phyloP scores from a whole-genome alignment of 2,329 filamentous ascomycete species.

The Exophiala sp. region DNA sequence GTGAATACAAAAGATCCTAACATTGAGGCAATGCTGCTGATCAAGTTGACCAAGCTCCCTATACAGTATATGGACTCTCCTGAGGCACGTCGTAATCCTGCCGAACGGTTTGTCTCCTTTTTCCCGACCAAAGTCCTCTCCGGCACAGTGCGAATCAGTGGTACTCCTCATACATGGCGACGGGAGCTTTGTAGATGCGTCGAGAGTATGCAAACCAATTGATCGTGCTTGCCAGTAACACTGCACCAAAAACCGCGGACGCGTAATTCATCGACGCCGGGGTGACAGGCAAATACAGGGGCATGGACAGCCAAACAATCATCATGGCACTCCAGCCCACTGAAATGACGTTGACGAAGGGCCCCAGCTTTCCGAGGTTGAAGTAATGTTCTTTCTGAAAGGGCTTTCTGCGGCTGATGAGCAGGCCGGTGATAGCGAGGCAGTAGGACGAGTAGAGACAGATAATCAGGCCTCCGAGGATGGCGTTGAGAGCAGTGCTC shows the following conservation, averaged over 20 bases:
- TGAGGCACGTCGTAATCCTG: too few species aligned
- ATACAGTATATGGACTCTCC: too few species aligned
- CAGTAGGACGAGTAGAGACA: slow-evolving; percentile 8
- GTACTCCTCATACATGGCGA: neutral
- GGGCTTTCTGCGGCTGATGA: slow-evolving; percentile 34
- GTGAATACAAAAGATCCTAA: too few species aligned
- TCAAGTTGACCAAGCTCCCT: too few species aligned
- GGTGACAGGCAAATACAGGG: slow-evolving; percentile 38
- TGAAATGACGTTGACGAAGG: slow-evolving; percentile 32
- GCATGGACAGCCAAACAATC: slow-evolving; percentile 45
- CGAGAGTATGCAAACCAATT: neutral
- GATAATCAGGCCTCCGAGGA: slow-evolving; percentile 1
- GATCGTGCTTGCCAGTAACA: neutral
- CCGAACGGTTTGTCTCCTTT: too few species aligned
- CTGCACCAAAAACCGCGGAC: neutral
- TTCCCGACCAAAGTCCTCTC: too few species aligned
- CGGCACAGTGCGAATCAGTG: too few species aligned
- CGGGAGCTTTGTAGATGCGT: neutral
- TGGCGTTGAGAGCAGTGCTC: slow-evolving; percentile 3
- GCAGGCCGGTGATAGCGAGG: slow-evolving; percentile 24
- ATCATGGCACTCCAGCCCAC: slow-evolving; percentile 43
- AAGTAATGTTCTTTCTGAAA: slow-evolving; percentile 30
- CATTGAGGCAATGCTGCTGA: too few species aligned
- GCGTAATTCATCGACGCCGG: slow-evolving; percentile 42
- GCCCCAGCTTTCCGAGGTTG: slow-evolving; percentile 34